Evolutionary conservation across 495 filamentous ascomycete genomes (phyloP).

Genomic region (Apiosordaria backusii): DNA sequence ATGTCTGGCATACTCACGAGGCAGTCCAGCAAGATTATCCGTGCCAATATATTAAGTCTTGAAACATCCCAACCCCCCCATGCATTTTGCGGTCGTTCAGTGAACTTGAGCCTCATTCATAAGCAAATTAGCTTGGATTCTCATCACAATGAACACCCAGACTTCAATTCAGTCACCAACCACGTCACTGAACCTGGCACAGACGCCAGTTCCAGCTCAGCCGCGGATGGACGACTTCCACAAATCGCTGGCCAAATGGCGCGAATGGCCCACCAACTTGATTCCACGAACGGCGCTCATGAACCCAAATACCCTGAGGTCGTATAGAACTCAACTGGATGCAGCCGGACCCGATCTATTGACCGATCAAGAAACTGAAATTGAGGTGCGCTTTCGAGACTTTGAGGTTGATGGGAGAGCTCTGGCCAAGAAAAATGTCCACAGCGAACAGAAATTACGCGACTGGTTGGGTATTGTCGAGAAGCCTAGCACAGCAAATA

Average conservation of each 20-base stretch:
- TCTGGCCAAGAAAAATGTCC: slow-evolving; percentile 21
- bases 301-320: slow-evolving; percentile 1
- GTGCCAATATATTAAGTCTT: too few species aligned
- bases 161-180: too few species aligned
- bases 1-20: too few species aligned
- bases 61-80: too few species aligned
- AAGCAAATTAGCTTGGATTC: too few species aligned
- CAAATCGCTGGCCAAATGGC: background rate
- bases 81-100: too few species aligned
- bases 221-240: too few species aligned
- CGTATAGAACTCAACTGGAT: background rate
- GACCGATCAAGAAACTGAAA: background rate
- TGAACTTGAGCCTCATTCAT: too few species aligned
- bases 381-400: slow-evolving; percentile 14
- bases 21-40: too few species aligned
- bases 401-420: slow-evolving; percentile 3
- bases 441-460: slow-evolving; percentile 20
- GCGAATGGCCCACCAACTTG: slow-evolving; percentile 13
- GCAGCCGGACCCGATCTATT: slow-evolving; percentile 3
- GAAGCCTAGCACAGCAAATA: slow-evolving; percentile 6
- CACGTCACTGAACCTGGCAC: too few species aligned
- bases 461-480: slow-evolving; percentile 17
- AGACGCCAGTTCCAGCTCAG: too few species aligned
- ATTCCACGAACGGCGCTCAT: background rate
- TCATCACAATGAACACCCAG: too few species aligned